A percentile compares a stretch with the other conserved stretches of the same genome.
Evolutionary conservation across 2,329 filamentous ascomycete genomes (phyloP).

Genomic region (Colletotrichum sojae): DNA sequence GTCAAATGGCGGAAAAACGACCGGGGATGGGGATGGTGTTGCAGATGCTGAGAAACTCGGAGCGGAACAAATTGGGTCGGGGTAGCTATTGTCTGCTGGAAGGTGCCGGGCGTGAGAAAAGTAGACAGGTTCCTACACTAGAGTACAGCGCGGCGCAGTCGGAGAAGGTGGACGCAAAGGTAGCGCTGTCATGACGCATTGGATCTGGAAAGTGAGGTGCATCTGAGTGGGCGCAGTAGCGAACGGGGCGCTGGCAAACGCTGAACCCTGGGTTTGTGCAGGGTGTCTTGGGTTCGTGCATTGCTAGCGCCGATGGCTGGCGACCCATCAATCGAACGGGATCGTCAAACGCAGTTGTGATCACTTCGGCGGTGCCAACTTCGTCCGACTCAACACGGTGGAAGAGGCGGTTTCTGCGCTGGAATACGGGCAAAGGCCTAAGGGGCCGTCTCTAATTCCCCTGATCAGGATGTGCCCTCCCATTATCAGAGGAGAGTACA

Average conservation of each 20-base stretch:
- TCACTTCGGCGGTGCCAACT: constrained; percentile 26
- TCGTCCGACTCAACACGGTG: constrained; percentile 29
- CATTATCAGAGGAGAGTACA: constrained; percentile 12
- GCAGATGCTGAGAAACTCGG: constrained; percentile 30
- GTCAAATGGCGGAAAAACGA: neutral
- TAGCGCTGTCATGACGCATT: constrained; percentile 38
- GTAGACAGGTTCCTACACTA: neutral
- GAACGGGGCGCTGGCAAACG: constrained; percentile 32
- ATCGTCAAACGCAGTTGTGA: constrained; percentile 30
- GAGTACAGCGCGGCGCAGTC: constrained; percentile 4
- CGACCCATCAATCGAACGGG: constrained; percentile 5
- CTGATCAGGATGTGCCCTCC: constrained; percentile 14
- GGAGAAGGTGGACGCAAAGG: constrained; percentile 13
- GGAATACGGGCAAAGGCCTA: constrained; percentile 33
- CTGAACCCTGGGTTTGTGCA: constrained; percentile 34
- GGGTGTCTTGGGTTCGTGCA: constrained; percentile 31
- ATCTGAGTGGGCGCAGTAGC: constrained; percentile 34
- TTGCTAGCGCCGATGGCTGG: constrained; percentile 38
- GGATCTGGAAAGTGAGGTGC: constrained; percentile 31
- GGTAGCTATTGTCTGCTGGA: neutral
- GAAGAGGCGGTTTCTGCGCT: constrained; percentile 29
- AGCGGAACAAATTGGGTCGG: constrained; percentile 8
- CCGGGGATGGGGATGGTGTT: constrained; percentile 3
- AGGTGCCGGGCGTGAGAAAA: neutral
- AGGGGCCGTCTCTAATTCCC: constrained; percentile 25